Conservation (phyloP, 345 rosid species). For the Brassica rapa region DNA sequence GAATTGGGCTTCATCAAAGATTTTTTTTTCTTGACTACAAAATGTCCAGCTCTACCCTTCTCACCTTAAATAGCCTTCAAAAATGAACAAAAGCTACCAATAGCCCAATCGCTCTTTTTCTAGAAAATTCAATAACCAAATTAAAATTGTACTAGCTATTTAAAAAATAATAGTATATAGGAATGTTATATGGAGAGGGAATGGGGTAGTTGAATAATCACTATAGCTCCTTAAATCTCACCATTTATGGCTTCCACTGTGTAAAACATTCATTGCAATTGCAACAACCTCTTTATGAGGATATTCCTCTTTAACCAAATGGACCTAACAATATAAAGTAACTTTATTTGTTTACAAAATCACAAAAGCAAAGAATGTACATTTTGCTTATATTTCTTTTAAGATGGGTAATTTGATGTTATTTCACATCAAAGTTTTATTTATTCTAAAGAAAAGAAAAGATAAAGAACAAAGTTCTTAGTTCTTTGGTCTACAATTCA, state of each 20-base stretch:
- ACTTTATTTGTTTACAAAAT: not conserved
- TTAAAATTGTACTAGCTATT: not conserved
- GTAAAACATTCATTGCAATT: slow-evolving; percentile 39
- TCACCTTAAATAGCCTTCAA: not conserved
- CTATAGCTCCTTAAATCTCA: slow-evolving; percentile 38
- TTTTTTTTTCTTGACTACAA: not conserved
- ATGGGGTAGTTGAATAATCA: slow-evolving; percentile 32
- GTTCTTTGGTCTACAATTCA: slow-evolving; percentile 5
- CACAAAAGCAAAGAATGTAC: not conserved
- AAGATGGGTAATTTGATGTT: not conserved
- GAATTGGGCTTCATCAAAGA: slow-evolving; percentile 14
- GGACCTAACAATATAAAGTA: not conserved
- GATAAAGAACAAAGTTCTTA: not conserved
- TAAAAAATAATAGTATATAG: not conserved
- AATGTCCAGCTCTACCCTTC: not conserved
- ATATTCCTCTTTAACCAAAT: slow-evolving; percentile 21
- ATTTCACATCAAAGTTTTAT: not conserved
- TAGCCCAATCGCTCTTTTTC: not conserved
- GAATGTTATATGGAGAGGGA: not conserved
- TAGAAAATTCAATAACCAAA: not conserved
- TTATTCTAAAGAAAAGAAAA: not conserved
- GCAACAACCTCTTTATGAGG: slow-evolving; percentile 25
- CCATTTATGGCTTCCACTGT: slow-evolving; percentile 41
- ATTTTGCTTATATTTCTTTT: not conserved
- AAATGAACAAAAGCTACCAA: not conserved